Evolutionary conservation across 1,139 yeast species (phyloP).

Genomic region (Kluyveromyces marxianus): DNA sequence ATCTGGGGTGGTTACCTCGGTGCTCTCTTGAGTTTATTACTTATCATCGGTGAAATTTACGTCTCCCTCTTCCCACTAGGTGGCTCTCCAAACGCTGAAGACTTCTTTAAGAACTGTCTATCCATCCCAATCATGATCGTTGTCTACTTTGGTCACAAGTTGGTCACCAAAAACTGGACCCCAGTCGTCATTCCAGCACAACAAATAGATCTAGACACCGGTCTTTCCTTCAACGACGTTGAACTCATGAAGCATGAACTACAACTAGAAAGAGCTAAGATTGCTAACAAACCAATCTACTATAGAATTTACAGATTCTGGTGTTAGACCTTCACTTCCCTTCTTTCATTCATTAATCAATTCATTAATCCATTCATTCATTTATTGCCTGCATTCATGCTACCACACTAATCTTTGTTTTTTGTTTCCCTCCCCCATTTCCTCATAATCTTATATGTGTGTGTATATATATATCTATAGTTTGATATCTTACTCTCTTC

Average conservation of each 20-base stretch:
- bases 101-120: conserved; percentile 43
- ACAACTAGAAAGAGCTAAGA: conserved; percentile 4
- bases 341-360: no score
- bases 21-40: conserved; percentile 34
- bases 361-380: no score
- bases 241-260: conserved; percentile 33
- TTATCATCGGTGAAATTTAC: conserved; percentile 44
- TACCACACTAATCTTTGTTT: no score
- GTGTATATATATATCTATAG: no score
- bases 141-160: conserved; percentile 30
- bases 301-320: conserved; percentile 13
- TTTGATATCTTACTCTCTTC: no score
- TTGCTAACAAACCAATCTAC: conserved; percentile 12
- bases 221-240: conserved; percentile 41
- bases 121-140: conserved; percentile 43
- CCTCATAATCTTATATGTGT: no score
- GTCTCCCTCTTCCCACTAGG: conserved; percentile 41
- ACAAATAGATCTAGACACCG: conserved; percentile 45
- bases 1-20: conserved; percentile 43
- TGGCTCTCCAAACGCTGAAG: conserved; percentile 26
- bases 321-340: conserved; percentile 5
- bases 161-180: conserved; percentile 22
- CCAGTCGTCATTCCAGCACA: conserved; percentile 29
- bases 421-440: no score
- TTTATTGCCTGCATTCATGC: no score